Percentiles rank a stretch among this genome's conserved stretches.
phyloP scores from a whole-genome alignment of 2,329 filamentous ascomycete species.

The Bipolaris cookei region DNA sequence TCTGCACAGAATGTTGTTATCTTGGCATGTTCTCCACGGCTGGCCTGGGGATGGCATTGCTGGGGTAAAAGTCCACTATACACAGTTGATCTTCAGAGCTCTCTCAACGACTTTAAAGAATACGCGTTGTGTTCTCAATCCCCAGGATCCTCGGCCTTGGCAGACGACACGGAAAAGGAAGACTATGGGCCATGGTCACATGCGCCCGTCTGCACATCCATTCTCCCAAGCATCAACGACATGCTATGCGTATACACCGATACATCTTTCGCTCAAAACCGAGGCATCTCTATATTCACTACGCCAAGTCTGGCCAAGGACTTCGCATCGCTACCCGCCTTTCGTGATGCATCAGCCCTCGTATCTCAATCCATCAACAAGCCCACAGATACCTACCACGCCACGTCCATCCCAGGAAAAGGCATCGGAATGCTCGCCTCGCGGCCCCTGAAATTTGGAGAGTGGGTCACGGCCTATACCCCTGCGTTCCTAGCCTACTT shows the following conservation, averaged over 20 bases:
- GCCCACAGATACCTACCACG: slow-evolving; percentile 26
- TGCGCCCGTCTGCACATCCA: slow-evolving; percentile 34
- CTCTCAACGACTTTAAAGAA: slow-evolving; percentile 17
- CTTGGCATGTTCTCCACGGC: background rate
- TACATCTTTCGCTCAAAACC: slow-evolving; percentile 32
- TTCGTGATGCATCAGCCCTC: slow-evolving; percentile 23
- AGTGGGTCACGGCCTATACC: slow-evolving; percentile 40
- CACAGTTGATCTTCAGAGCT: slow-evolving; percentile 20
- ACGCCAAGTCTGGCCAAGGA: slow-evolving; percentile 35
- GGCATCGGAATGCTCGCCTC: slow-evolving; percentile 43
- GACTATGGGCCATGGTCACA: slow-evolving; percentile 34
- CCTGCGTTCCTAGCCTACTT: slow-evolving; percentile 42
- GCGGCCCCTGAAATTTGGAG: slow-evolving; percentile 25
- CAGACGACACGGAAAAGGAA: background rate
- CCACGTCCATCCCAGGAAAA: slow-evolving; percentile 34
- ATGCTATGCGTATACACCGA: slow-evolving; percentile 44
- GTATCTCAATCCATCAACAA: slow-evolving; percentile 26
- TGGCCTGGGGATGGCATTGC: slow-evolving; percentile 30
- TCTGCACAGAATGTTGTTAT: slow-evolving; percentile 1
- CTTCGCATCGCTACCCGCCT: slow-evolving; percentile 33
- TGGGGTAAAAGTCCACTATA: slow-evolving; percentile 31
- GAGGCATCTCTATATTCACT: slow-evolving; percentile 46
- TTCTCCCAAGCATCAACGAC: slow-evolving; percentile 28
- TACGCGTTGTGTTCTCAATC: background rate
- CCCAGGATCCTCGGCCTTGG: background rate